These are phyloP conservation scores for Hortaea werneckii DNA, from an alignment of 2,329 filamentous ascomycete species.

Conservation along the genomic window DNA sequence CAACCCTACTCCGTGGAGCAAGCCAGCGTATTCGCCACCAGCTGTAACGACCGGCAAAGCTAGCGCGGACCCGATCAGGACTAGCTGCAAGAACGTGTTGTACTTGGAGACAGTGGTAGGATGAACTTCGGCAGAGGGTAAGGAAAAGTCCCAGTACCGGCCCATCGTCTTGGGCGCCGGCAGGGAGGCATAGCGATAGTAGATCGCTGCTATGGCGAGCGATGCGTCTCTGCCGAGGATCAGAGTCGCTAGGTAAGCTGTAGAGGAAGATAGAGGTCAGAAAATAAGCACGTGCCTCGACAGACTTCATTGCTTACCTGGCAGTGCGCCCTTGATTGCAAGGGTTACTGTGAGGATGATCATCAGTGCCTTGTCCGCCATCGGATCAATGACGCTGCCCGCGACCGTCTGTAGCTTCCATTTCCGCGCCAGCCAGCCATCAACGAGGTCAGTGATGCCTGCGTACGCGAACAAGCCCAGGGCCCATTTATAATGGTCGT, in stretches of 20 bases:
- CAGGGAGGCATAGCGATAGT: slow-evolving; percentile 90
- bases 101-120: slow-evolving; percentile 76
- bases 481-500: slow-evolving; percentile 69
- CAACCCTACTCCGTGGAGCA: slow-evolving; percentile 14
- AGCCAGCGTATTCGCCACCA: slow-evolving; percentile 13
- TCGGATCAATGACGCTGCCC: slow-evolving; percentile 86
- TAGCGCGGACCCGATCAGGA: slow-evolving; percentile 75
- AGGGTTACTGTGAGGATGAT: slow-evolving; percentile 80
- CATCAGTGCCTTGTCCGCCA: slow-evolving; percentile 96
- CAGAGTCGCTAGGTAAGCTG: slow-evolving; percentile 77
- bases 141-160: slow-evolving; percentile 93
- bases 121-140: slow-evolving; percentile 76
- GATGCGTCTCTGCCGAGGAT: slow-evolving; percentile 83
- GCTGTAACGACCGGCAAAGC: slow-evolving; percentile 58
- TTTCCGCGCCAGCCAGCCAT: slow-evolving; percentile 83
- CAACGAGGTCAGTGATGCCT: slow-evolving; percentile 79
- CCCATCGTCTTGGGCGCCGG: slow-evolving; percentile 86
- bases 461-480: slow-evolving; percentile 85
- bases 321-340: slow-evolving; percentile 71
- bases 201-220: slow-evolving; percentile 76
- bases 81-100: slow-evolving; percentile 87
- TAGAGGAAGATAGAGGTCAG: slow-evolving; percentile 2
- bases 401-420: slow-evolving; percentile 90
- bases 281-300: background rate
- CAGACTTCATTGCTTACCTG: slow-evolving; percentile 42